Evolutionary conservation across 2,329 filamentous ascomycete genomes (phyloP), one percentile per base, ranked within the genome.

Genomic region (Diaporthe eres): DNA sequence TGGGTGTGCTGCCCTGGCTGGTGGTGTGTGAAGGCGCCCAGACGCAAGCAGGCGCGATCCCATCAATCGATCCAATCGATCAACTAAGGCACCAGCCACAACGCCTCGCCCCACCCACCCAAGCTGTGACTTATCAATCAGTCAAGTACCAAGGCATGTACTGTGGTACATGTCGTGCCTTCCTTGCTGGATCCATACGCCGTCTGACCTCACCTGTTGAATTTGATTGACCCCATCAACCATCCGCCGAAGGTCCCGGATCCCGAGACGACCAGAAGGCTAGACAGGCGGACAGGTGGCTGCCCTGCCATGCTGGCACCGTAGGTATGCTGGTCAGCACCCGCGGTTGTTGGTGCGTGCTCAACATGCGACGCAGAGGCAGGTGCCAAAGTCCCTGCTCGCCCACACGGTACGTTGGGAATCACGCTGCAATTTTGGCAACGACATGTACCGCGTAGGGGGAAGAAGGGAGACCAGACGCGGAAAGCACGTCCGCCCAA

Each of bases 181-280:
- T 42, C 58, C 37, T 37, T 42, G 58, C 34, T 61, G 60, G 60
- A 28, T 22, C 60, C 60, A 63, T 44, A 6, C 60, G 25, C 60
- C 37, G 60, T 65, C 60, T 47, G 37, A 65, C 60, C 60, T 65
- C 60, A 65, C 60, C 60, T 47, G 60, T 65, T 31, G 60, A 13
- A 15, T 37, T 25, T 68, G 63, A 68, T 49, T 49, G 44, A 37
- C 42, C 39, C 39, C 42, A 47, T 47, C 44, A 67, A 1, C 63
- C 44, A 51, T 53, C 19, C 44, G 63, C 63, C 63, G 63, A 37
- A 51, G 63, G 19, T 51, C 44, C 44, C 61, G 61, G 42, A 17
- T 44, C 10, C 28, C 28, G 34, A 34, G 42, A 9, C 61, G 19
- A 49, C 28, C 1, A 19, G 8, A 25, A 13, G 44, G 44, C 44